phyloP scores from a whole-genome alignment of 345 rosid genomes.

The Carallia brachiata region DNA sequence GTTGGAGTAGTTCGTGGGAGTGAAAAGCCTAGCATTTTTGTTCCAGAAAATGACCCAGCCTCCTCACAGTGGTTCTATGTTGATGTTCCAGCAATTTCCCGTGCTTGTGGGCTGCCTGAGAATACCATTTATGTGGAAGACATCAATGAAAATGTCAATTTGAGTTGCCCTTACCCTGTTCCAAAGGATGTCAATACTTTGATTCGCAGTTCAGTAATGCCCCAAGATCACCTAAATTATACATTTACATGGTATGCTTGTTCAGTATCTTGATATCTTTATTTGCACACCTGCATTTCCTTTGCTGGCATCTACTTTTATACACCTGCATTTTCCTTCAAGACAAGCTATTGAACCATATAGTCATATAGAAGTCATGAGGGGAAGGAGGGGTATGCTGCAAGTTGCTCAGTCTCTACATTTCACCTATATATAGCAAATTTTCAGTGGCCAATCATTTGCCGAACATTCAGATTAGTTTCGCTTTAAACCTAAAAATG shows the following conservation, averaged over 20 bases:
- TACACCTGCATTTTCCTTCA: not conserved
- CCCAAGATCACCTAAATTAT: constrained; percentile 95
- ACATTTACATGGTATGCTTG: constrained; percentile 72
- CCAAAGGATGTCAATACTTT: constrained; percentile 79
- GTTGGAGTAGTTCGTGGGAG: constrained; percentile 86
- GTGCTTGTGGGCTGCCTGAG: constrained; percentile 63
- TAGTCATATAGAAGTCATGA: not conserved
- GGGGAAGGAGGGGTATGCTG: not conserved
- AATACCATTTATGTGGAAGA: constrained; percentile 73
- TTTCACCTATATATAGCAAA: not conserved
- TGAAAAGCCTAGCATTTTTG: constrained; percentile 90
- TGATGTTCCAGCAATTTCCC: constrained; percentile 73
- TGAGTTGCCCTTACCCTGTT: constrained; percentile 81
- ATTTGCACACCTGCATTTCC: not conserved
- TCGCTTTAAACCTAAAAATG: not conserved
- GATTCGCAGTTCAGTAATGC: constrained; percentile 94
- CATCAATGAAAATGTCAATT: constrained; percentile 58
- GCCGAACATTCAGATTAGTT: not conserved
- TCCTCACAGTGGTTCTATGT: constrained; percentile 86
- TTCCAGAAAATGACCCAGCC: constrained; percentile 81
- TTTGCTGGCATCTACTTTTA: not conserved
- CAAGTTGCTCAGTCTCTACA: not conserved
- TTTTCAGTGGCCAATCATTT: not conserved
- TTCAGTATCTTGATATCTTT: not conserved
- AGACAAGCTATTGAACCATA: not conserved